Evolutionary conservation across 345 rosid species (phyloP), one percentile per base, ranked within the genome.

Genomic region (Syzygium aromaticum): DNA sequence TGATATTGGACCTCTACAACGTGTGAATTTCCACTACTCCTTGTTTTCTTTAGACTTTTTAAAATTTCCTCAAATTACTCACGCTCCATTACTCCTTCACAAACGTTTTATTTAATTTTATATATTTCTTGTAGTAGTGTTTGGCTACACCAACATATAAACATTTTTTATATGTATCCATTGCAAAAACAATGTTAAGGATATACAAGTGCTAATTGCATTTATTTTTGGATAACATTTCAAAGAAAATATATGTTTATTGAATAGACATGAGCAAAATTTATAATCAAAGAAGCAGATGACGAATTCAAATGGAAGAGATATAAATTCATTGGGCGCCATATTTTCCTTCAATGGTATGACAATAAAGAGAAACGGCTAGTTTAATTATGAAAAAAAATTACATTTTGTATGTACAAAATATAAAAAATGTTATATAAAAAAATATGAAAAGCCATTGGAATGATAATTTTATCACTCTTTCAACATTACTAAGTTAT

Each of bases 161-260:
- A 27, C 13, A 8, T 27, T 5, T 27, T 54, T 0, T 27, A 59
- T n/a, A 9, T 38, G 6, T 0, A n/a, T 63, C 0, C 2, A n/a
- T 28, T 63, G 73, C 38, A 28, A 63, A 28, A 28, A 7, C 23
- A 61, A n/a, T 28, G 10, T 28, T 28, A 54, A 3, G 21, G 2
- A 28, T n/a, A 38, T 13, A 13, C 6, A 3, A n/a, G 21, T 63
- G 73, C 3, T 0, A 7, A 28, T 0, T 11, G 1, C 19, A 63
- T 5, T 63, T 28, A 63, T n/a, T 63, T 63, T 2, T 3, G 9
- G 7, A 54, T 54, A 3, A 13, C 1, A 61, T 14, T n/a, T n/a
- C 17, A 27, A 54, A 54, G 33, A 33, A 5, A 8, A 61, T 27
- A 25, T 40, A 40, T 4, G 43, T 61, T 61, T 27, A 2, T 13